phyloP scores from a whole-genome alignment of 257 asterid genomes.

The Solanum corneliomulleri region DNA sequence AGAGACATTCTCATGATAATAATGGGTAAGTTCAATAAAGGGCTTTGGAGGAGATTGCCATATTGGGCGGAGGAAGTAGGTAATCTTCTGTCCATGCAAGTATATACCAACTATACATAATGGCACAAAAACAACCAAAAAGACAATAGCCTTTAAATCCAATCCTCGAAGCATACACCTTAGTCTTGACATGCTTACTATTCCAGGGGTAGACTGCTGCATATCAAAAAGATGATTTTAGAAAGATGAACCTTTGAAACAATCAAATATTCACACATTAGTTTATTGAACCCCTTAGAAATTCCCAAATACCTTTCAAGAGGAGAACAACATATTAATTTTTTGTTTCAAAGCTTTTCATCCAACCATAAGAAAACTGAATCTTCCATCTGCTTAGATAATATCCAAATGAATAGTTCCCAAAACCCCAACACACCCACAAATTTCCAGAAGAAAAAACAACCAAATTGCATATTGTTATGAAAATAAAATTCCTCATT shows the following conservation, averaged over 20 bases:
- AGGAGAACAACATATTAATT: not conserved
- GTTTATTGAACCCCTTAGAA: not conserved
- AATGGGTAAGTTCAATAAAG: constrained; percentile 37
- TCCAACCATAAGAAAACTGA: not conserved
- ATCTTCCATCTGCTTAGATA: not conserved
- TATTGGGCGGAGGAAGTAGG: constrained; percentile 54
- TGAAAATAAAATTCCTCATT: not conserved
- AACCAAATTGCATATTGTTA: not conserved
- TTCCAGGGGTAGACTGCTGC: constrained; percentile 17
- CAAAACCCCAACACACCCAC: not conserved
- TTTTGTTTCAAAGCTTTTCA: not conserved
- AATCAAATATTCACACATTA: not conserved
- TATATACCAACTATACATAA: constrained; percentile 22
- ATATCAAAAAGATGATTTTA: not conserved
- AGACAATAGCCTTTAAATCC: constrained; percentile 30
- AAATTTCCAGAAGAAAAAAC: not conserved
- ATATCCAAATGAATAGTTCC: not conserved
- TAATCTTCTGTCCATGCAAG: constrained; percentile 54
- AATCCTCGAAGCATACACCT: constrained; percentile 32
- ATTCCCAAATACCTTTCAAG: not conserved
- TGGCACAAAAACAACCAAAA: constrained; percentile 32
- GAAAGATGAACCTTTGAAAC: not conserved
- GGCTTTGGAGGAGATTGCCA: constrained; percentile 79
- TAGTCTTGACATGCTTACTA: constrained; percentile 24
- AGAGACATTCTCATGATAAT: constrained; percentile 44